Base-by-base conservation (phyloP, 495 filamentous ascomycete species). In the Amphirosellinia nigrospora region DNA sequence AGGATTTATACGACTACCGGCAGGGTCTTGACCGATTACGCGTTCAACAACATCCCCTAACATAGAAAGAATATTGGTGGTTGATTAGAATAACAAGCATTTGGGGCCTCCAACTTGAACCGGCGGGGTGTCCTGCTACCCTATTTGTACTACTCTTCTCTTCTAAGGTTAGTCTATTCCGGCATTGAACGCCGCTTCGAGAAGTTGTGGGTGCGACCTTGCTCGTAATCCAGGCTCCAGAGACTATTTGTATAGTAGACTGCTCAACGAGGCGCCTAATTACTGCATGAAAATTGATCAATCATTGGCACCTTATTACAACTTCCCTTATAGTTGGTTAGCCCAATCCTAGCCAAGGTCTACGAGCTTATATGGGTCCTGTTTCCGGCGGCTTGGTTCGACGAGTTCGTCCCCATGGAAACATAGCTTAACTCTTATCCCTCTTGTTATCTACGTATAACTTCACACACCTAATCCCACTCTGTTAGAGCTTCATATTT, bases 321-420 rank as follows among this genome's bases (percentile, higher is more conserved):
- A 2, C 26, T 39, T 45, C 46, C 26, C 16, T 28, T 41, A 32
- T 16, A 26, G 46, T 32, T 48, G 28, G 26, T 64, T 64, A 36
- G 61, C 19, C 45, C 19, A 26, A 39, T 7, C 60, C 60, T 30
- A 50, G 61, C 61, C 45, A 21, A 32, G 61, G 36, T 50, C n/a
- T n/a, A 23, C 61, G n/a, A 48, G 10, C 34, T 64, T 48, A 64
- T 64, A 64, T 64, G 61, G 61, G 61, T 64, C 45, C 6, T 23
- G 23, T 43, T 64, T 41, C 61, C 61, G 30, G 43, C 28, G 50
- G 61, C 16, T 48, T 64, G 61, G 61, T 48, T 64, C 61, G 11
- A 36, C 3, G 34, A 36, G 3, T n/a, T 8, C 28, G 16, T 36
- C 15, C 36, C 43, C 19, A 45, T n/a, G 21, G 38, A 23, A 15